Percentiles rank a stretch among this genome's conserved stretches.
Conservation (phyloP, 306 rosid species). For the Medicago lupulina region DNA sequence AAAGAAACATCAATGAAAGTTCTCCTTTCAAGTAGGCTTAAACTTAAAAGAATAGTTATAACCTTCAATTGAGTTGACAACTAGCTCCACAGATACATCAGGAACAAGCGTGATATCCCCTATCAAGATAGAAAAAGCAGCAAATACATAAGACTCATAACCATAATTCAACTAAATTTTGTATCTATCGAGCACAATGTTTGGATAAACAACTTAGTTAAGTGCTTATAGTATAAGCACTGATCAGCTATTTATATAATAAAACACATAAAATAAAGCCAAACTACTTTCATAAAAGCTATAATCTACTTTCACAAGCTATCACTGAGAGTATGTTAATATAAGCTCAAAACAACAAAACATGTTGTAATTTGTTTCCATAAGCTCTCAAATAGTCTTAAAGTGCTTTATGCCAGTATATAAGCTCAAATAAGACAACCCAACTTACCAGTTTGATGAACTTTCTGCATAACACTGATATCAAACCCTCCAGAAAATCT, state of each 20-base stretch:
- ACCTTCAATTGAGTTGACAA: conserved; percentile 89
- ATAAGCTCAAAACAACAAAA: not conserved
- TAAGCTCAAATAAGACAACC: not conserved
- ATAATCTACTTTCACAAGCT: not conserved
- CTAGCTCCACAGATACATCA: conserved; percentile 83
- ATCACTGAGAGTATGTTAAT: not conserved
- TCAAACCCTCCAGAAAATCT: conserved; percentile 94
- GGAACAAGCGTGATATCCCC: conserved; percentile 79
- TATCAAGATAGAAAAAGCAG: conserved; percentile 47
- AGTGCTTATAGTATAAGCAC: not conserved
- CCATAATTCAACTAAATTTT: conserved; percentile 15
- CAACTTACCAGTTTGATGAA: conserved; percentile 81
- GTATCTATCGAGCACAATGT: not conserved
- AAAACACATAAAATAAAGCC: not conserved
- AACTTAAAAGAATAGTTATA: conserved; percentile 13
- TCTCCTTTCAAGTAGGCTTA: conserved; percentile 23
- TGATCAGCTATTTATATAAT: not conserved
- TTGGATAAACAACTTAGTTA: not conserved
- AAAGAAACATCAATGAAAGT: conserved; percentile 26
- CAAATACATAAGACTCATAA: not conserved
- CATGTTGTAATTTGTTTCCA: not conserved
- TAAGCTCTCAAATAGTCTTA: not conserved
- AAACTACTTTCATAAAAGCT: not conserved
- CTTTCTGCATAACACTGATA: conserved; percentile 83
- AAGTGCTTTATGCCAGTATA: not conserved